Percentiles rank a stretch among this genome's conserved stretches.
Conservation (phyloP, 345 rosid species). For the Lenwebbia sp. region DNA sequence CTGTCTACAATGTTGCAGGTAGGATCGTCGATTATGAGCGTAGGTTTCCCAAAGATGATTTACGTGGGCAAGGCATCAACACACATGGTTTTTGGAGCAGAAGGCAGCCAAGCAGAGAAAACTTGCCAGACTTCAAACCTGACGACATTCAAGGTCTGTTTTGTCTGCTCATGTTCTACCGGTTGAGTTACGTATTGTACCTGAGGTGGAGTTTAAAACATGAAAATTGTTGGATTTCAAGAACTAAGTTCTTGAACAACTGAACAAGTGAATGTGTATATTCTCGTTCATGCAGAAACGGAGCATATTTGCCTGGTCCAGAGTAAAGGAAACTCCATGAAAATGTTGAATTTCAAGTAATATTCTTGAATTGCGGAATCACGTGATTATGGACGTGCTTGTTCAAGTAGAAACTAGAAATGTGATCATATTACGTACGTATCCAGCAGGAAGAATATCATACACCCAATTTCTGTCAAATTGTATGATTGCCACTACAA, state of each 20-base stretch:
- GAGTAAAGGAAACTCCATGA: not conserved
- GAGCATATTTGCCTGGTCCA: not conserved
- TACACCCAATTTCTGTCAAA: not conserved
- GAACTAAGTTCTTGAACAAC: not conserved
- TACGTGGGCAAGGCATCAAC: constrained; percentile 19
- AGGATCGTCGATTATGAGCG: constrained; percentile 34
- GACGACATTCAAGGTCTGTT: constrained; percentile 17
- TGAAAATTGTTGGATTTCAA: not conserved
- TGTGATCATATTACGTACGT: not conserved
- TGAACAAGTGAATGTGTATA: not conserved
- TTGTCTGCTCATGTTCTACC: not conserved
- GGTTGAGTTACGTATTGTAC: not conserved
- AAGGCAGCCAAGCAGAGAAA: constrained; percentile 5
- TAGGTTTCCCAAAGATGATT: constrained; percentile 35
- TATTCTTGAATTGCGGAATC: not conserved
- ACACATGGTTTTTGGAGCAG: constrained; percentile 39
- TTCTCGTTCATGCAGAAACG: not conserved
- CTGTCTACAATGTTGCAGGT: constrained; percentile 27
- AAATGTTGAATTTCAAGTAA: not conserved
- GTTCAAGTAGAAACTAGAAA: not conserved
- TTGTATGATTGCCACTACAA: not conserved
- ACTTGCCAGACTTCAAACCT: not conserved
- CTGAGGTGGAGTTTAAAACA: not conserved
- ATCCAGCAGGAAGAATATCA: not conserved
- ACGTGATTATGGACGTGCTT: not conserved